Evolutionary conservation across 2,329 filamentous ascomycete genomes (phyloP).

Genomic region (Arthroderma uncinatum): DNA sequence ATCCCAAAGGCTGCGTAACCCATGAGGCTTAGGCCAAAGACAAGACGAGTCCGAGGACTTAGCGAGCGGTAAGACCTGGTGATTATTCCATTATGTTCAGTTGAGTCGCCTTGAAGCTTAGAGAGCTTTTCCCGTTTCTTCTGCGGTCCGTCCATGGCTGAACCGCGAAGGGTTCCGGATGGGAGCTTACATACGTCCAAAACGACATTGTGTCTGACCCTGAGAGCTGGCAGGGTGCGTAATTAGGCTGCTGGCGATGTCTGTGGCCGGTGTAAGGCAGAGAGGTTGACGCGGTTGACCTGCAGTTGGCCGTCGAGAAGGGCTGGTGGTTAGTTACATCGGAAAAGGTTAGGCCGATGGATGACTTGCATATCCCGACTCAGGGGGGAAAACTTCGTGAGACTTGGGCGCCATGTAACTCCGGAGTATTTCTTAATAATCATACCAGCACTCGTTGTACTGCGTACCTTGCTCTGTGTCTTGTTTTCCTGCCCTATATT

Average conservation of each 20-base stretch:
- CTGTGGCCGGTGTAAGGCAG: background rate
- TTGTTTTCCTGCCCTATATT: too few species aligned
- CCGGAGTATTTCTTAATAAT: conserved; percentile 1
- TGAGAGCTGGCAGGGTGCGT: background rate
- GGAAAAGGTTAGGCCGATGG: background rate
- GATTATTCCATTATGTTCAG: background rate
- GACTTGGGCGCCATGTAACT: background rate
- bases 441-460: background rate
- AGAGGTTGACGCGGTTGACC: background rate
- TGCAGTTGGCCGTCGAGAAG: too few species aligned
- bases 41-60: conserved; percentile 55
- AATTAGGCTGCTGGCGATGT: background rate
- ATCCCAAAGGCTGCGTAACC: conserved; percentile 65
- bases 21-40: conserved; percentile 63
- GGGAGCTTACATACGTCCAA: conserved; percentile 25
- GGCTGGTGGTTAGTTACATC: background rate
- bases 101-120: background rate
- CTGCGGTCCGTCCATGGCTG: conserved; percentile 2
- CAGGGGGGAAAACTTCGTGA: background rate
- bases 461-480: background rate
- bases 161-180: background rate
- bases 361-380: background rate
- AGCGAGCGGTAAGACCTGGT: conserved; percentile 60
- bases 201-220: conserved; percentile 24
- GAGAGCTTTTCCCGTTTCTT: background rate